phyloP scores from a whole-genome alignment of 495 filamentous ascomycete species.

The Mytilinidion resinicola region DNA sequence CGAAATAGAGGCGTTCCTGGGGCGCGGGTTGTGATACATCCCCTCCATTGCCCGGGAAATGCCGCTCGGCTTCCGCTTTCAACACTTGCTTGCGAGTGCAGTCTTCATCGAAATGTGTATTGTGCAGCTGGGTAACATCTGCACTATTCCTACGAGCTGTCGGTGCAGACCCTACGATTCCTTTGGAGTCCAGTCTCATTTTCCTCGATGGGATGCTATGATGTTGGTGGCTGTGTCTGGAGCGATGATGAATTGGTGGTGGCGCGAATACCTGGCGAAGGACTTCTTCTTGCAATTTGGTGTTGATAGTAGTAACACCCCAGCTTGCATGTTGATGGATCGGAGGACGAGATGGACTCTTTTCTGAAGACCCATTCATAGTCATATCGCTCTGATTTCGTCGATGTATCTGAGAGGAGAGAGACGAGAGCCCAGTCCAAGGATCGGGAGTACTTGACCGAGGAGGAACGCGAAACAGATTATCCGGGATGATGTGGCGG shows the following conservation, averaged over 20 bases:
- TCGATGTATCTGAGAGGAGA: conserved; percentile 21
- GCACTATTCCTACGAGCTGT: conserved; percentile 22
- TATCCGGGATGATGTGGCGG: conserved; percentile 86
- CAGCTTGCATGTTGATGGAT: conserved; percentile 60
- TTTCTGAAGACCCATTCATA: conserved; percentile 5
- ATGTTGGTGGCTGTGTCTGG: conserved; percentile 56
- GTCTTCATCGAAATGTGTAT: conserved; percentile 6
- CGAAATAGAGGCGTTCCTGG: neutral
- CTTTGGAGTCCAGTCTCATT: conserved; percentile 14
- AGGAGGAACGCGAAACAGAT: conserved; percentile 52
- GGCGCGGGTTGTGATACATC: neutral
- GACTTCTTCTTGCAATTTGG: conserved; percentile 80
- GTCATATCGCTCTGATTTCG: conserved; percentile 26
- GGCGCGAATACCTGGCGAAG: conserved; percentile 90
- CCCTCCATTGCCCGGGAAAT: neutral
- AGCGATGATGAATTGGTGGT: conserved; percentile 64
- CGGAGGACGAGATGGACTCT: conserved; percentile 26
- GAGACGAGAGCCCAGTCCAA: conserved; percentile 13
- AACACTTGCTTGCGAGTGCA: conserved; percentile 27
- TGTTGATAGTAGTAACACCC: conserved; percentile 95
- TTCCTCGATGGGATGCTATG: conserved; percentile 35
- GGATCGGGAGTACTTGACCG: conserved; percentile 25
- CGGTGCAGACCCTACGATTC: conserved; percentile 22
- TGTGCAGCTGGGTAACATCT: conserved; percentile 13
- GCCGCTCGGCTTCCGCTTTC: conserved; percentile 22